Conservation (phyloP, 1,284 basidiomycete species). For the Puccinia novopanici region DNA sequence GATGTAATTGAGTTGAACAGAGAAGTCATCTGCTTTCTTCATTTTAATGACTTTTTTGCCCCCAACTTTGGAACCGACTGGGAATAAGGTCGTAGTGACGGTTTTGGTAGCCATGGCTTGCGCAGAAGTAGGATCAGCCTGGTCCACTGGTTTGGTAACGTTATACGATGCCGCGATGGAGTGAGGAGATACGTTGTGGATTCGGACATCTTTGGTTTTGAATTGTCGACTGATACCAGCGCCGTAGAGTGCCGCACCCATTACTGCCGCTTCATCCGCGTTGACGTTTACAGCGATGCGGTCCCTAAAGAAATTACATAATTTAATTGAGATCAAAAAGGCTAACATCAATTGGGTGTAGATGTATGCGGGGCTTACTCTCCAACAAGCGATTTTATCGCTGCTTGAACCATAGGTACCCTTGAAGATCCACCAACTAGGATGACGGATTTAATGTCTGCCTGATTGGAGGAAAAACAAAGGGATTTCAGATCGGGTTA, state of each 20-base stretch:
- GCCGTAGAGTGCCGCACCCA: constrained; percentile 87
- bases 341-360: background rate
- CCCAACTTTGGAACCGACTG: constrained; percentile 71
- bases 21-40: constrained; percentile 76
- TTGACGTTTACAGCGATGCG: constrained; percentile 93
- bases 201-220: constrained; percentile 90
- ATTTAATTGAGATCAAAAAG: constrained; percentile 16
- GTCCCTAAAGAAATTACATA: constrained; percentile 62
- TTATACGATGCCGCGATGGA: constrained; percentile 76
- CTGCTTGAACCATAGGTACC: constrained; percentile 85
- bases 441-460: constrained; percentile 82
- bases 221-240: constrained; percentile 86
- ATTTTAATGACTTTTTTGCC: constrained; percentile 73
- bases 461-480: constrained; percentile 59
- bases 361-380: constrained; percentile 63
- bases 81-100: constrained; percentile 74
- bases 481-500: background rate
- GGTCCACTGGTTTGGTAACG: constrained; percentile 51
- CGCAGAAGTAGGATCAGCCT: constrained; percentile 51
- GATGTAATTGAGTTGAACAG: constrained; percentile 67
- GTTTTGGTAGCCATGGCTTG: constrained; percentile 62
- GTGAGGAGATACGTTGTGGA: constrained; percentile 72
- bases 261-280: constrained; percentile 91
- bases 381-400: constrained; percentile 74
- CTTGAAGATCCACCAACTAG: constrained; percentile 85